Evolutionary conservation across 805 yeast genomes (phyloP).

Genomic region (Yarrowia bubula): DNA sequence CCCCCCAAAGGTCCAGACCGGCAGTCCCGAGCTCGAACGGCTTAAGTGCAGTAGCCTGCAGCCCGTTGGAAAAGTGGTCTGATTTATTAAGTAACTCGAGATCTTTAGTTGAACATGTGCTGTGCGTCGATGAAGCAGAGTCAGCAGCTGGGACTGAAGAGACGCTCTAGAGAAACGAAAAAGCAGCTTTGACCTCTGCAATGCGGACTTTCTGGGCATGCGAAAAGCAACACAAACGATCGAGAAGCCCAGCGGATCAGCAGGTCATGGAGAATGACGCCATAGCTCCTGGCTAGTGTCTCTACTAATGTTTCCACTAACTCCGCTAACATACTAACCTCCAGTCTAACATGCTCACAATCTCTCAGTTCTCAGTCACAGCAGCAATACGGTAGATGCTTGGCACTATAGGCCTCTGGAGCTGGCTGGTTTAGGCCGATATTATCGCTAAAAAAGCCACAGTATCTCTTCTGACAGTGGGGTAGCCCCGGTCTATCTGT

Average conservation of each 20-base stretch:
- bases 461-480: neutral
- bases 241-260: no score
- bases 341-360: neutral
- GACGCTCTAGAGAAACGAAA: neutral
- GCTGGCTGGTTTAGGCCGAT: neutral
- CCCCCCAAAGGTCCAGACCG: neutral
- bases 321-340: neutral
- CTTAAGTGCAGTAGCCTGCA: slow-evolving; percentile 9
- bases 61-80: slow-evolving; percentile 12
- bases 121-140: neutral
- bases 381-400: no score
- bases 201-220: neutral
- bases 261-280: neutral
- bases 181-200: neutral
- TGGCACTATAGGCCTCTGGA: neutral
- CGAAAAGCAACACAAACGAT: neutral
- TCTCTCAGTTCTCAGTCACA: no score
- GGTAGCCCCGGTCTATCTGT: neutral
- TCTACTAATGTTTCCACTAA: neutral
- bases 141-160: no score
- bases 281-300: neutral
- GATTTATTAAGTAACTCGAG: neutral
- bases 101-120: neutral
- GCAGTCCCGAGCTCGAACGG: neutral
- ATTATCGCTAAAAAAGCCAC: neutral